Evolutionary conservation across 768 basidiomycete species (phyloP).

Genomic region (Lactarius quietus): DNA sequence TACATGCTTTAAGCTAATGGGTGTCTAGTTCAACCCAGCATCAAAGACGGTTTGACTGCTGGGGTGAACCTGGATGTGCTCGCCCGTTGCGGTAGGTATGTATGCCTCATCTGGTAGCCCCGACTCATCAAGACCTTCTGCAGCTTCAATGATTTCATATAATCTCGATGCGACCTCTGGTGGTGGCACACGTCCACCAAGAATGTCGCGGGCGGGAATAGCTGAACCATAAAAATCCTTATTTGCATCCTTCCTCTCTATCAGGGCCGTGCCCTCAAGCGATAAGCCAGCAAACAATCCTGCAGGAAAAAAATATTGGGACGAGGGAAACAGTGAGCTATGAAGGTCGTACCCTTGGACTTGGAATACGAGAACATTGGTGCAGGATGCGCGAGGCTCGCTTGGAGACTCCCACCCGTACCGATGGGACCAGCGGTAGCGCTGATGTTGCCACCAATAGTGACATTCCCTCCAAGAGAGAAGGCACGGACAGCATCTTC

Average conservation of each 20-base stretch:
- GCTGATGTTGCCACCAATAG: conserved; percentile 86
- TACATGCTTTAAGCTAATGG: not conserved
- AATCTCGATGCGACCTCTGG: conserved; percentile 90
- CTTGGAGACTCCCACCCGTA: conserved; percentile 86
- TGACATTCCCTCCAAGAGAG: conserved; percentile 92
- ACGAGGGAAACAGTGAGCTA: not conserved
- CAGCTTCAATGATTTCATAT: conserved; percentile 96
- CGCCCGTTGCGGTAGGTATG: conserved; percentile 63
- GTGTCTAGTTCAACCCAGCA: conserved; percentile 47
- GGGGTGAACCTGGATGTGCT: conserved; percentile 47
- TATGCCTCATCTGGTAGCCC: conserved; percentile 77
- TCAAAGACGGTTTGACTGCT: conserved; percentile 66
- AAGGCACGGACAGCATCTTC: conserved; percentile 96
- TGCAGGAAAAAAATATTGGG: conserved; percentile 31
- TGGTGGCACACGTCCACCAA: conserved; percentile 92
- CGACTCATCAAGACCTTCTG: conserved; percentile 87
- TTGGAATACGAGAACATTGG: conserved; percentile 98
- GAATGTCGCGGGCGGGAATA: conserved; percentile 85
- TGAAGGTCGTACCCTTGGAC: conserved; percentile 67
- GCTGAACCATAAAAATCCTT: conserved; percentile 93
- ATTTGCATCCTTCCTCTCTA: conserved; percentile 96
- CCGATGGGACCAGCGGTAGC: conserved; percentile 91
- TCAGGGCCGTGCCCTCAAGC: conserved; percentile 89
- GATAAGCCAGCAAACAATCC: conserved; percentile 94
- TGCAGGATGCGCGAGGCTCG: conserved; percentile 85